Base-by-base conservation (phyloP, 2,329 filamentous ascomycete genomes). In the Botrytis byssoidea region DNA sequence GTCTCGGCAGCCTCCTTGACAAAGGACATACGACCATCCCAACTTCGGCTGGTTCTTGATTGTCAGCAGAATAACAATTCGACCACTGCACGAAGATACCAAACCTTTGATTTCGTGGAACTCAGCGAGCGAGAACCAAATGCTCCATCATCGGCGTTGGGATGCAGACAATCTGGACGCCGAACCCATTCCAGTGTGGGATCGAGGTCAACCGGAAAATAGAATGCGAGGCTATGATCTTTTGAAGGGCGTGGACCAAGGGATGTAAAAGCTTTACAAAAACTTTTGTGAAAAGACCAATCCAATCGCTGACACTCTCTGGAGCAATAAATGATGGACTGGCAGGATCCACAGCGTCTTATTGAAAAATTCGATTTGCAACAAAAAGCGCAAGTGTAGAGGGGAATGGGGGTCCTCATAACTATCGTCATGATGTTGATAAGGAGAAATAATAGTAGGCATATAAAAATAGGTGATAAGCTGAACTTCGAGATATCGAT, bases 371-470 rank as follows among this genome's bases (percentile, higher is more conserved):
- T 14, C 12, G 14, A 25, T 46, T 22, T 22, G 22, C 20, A 48
- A 44, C 42, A 48, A 25, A 65, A 14, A 42, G 63, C 44, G 42
- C 63, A 46, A 32, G 6, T 35, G 8, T 10, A 14, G 3, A 2
- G 18, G 9, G 9, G 0, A 25, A 9, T 1, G 25, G 6, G 12
- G 18, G 7, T 22, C 4, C 0, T 3, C 29, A 25, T 35, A 5
- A 9, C 48, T 2, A 29, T 25, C 25, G 10, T 25, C 25, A 65
- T 16, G 1, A 16, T 48, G 4, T 5, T 16, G 3, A 10, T n/a
- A 1, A 5, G 8, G 29, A 48, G 2, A 42, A 29, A 40, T 10
- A 18, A n/a, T 42, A 9, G 3, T 16, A 22, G 22, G 3, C 59
- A 25, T 16, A n/a, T 9, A 4, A 8, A 18, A 10, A 29, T 29